Evolutionary conservation across 2,329 filamentous ascomycete genomes (phyloP).

Genomic region (Myotisia sp.): DNA sequence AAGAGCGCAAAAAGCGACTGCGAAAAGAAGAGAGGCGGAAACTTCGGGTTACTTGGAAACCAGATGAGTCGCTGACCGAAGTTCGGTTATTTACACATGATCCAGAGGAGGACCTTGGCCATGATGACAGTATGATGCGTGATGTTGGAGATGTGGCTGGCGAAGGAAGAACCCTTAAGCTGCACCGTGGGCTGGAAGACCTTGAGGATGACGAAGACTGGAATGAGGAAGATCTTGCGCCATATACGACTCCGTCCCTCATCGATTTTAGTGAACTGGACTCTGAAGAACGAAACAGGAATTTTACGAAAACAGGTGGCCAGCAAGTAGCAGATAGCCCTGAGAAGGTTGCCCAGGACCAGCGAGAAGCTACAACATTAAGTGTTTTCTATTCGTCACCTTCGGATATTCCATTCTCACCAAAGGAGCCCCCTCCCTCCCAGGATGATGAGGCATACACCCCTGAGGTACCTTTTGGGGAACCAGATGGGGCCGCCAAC

Average conservation of each 20-base stretch:
- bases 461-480: conserved; percentile 28
- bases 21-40: conserved; percentile 48
- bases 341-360: conserved; percentile 32
- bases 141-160: conserved; percentile 47
- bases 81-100: conserved; percentile 48
- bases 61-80: conserved; percentile 42
- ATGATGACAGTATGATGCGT: conserved; percentile 43
- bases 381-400: conserved; percentile 35
- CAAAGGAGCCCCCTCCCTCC: conserved; percentile 32
- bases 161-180: conserved; percentile 38
- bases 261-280: conserved; percentile 28
- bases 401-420: conserved; percentile 33
- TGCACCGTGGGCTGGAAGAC: conserved; percentile 41
- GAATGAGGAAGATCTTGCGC: conserved; percentile 20
- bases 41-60: conserved; percentile 47
- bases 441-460: conserved; percentile 24
- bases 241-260: conserved; percentile 23
- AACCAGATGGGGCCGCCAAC: conserved; percentile 28
- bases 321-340: conserved; percentile 25
- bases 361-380: conserved; percentile 33
- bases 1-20: conserved; percentile 44
- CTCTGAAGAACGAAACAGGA: conserved; percentile 21
- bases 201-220: conserved; percentile 40
- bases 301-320: conserved; percentile 33
- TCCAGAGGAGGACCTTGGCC: conserved; percentile 47